A percentile compares a stretch with the other conserved stretches of the same genome.
These are phyloP conservation scores for Trichopus zeylanicus DNA, from an alignment of 116 monocot genomes.

Conservation along the genomic window DNA sequence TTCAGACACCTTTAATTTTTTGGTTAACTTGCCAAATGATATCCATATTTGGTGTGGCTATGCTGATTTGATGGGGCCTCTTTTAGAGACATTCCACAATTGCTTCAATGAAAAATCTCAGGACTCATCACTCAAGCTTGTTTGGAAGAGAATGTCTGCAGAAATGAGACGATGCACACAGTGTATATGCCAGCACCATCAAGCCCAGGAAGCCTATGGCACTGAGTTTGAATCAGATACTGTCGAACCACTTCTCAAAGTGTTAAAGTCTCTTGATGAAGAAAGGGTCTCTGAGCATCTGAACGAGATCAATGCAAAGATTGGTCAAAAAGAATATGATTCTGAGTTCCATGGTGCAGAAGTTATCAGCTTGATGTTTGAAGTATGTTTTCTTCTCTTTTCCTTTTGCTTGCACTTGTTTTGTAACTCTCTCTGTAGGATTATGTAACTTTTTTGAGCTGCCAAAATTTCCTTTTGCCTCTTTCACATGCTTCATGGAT, in stretches of 20 bases:
- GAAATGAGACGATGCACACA: slow-evolving; percentile 68
- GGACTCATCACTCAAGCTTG: slow-evolving; percentile 46
- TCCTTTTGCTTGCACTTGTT: neutral
- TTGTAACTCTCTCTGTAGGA: neutral
- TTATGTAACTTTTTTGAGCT: neutral
- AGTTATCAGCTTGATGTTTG: slow-evolving; percentile 90
- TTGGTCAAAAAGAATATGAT: slow-evolving; percentile 42
- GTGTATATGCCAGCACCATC: slow-evolving; percentile 80
- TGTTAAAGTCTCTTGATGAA: slow-evolving; percentile 59
- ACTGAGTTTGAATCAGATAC: slow-evolving; percentile 56
- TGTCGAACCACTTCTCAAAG: slow-evolving; percentile 73
- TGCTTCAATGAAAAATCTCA: slow-evolving; percentile 32
- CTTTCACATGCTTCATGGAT: neutral
- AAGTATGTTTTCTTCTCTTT: slow-evolving; percentile 37
- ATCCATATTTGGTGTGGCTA: slow-evolving; percentile 84
- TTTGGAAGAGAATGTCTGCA: slow-evolving; percentile 67
- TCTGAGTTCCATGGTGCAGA: slow-evolving; percentile 49
- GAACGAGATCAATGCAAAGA: slow-evolving; percentile 55
- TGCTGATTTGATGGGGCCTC: slow-evolving; percentile 76
- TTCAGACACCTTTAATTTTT: slow-evolving; percentile 58
- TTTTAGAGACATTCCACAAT: slow-evolving; percentile 83
- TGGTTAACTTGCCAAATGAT: slow-evolving; percentile 44
- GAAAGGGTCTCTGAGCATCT: slow-evolving; percentile 74
- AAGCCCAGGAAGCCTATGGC: slow-evolving; percentile 59
- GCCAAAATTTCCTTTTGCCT: neutral